Base-by-base conservation (phyloP, 1,284 basidiomycete species). In the Microbotryomycetes sp. region DNA sequence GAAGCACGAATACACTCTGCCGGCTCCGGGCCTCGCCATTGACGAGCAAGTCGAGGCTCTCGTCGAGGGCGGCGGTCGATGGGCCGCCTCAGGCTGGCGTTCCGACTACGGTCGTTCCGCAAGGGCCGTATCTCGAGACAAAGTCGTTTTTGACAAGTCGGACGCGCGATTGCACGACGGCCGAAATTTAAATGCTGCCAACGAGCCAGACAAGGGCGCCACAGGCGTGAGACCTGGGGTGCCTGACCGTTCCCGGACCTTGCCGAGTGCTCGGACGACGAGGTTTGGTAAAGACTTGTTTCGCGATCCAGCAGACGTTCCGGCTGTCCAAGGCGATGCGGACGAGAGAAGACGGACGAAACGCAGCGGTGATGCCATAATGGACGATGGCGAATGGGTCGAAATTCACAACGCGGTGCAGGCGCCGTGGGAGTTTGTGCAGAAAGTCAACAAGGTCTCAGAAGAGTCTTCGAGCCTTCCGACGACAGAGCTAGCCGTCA, bases 11-110 rank as follows among this genome's bases (percentile, higher is more conserved):
- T 97, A 96, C 75, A 76, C 78, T 1, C 83, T 86, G 1, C 89
- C 91, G 0, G 70, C 85, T 1, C 76, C 81, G 28, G 84, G 86
- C 58, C 78, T 96, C 66, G 83, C 81, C 1, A 79, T 83, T 15
- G 77, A 78, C 45, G 84, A 97, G 71, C 85, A 86, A 72, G 82
- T 97, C 11, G 94, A 97, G 75, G 91, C 92, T 13, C 80, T 98
- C 11, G 85, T 97, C 21, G 94, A 98, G 76, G 94, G 93, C 7
- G 78, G 78, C 26, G 77, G 77, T 9, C 67, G 76, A 45, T 78
- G 76, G 74, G 66, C 60, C 6, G 88, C 85, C 52, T 82, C 85
- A 50, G 68, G 65, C 11, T 72, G 64, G 65, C 60, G 64, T 52
- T 59, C 61, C 26, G 56, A 67, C 41, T 63, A 67, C 26, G 65